Base-by-base conservation (phyloP, 768 basidiomycete genomes). In the Agrocybe pediades region DNA sequence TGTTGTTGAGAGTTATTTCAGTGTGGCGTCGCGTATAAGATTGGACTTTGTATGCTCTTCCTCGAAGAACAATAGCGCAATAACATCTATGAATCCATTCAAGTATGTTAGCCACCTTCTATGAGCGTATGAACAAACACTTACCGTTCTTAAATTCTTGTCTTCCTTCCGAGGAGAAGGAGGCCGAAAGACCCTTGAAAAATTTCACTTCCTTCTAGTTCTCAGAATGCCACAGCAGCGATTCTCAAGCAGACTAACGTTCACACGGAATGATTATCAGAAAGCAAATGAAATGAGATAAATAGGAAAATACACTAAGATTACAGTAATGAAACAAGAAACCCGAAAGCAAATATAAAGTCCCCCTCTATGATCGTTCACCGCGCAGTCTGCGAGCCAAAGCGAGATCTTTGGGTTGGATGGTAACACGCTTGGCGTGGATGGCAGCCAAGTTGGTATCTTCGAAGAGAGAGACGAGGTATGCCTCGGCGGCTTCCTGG, bases 341-440 rank as follows among this genome's bases (percentile, higher is more conserved):
- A 41, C 33, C 33, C 13, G 29, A 59, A 42, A 6, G 27, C 20
- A 49, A 33, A 51, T 16, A 49, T n/a, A 30, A 51, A 20, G 30
- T 19, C 41, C 49, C 17, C 49, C 46, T 54, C 57, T 79, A 87
- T 60, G 85, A 84, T 41, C 89, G 78, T 74, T 92, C 91, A 41
- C 91, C 91, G 36, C 91, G 84, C 65, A 92, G 68, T 65, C 90
- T 79, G 44, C 90, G 82, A 44, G 90, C 90, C 45, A 92, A 79
- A 43, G 88, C 86, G 52, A 92, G 81, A 74, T 92, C 90, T 74
- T 92, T 92, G 6, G 91, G 91, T 73, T 91, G 90, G 66, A 89
- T 87, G 19, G 87, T 89, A 27, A 89, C 86, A 73, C 88, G 85
- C 79, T 91, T 92, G 16, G 89, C 89, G 68, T 92, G 90, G 66